Evolutionary conservation across 2,329 filamentous ascomycete species (phyloP).

Genomic region (Claviceps citrina): DNA sequence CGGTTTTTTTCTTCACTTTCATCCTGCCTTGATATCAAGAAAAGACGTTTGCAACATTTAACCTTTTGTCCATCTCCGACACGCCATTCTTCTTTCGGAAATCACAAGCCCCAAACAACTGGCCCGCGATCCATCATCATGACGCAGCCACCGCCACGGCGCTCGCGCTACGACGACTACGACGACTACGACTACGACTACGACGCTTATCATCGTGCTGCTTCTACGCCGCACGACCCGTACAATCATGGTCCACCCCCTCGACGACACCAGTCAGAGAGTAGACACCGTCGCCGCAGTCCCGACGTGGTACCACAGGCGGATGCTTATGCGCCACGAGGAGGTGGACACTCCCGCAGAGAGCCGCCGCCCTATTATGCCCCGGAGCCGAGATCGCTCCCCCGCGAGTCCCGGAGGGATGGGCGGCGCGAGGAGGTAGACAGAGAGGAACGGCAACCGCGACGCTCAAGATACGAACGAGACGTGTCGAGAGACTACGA

Average conservation of each 20-base stretch:
- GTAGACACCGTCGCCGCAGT: constrained; percentile 8
- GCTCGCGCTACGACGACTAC: constrained; percentile 13
- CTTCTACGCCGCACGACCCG: neutral
- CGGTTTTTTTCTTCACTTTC: too few species aligned
- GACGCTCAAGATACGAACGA: neutral
- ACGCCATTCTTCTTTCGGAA: too few species aligned
- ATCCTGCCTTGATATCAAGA: too few species aligned
- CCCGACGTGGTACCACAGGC: constrained; percentile 6
- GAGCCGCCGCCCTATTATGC: constrained; percentile 5
- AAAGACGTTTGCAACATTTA: too few species aligned
- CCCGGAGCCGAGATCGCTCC: constrained; percentile 4
- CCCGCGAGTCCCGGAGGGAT: constrained; percentile 2
- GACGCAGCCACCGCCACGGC: constrained; percentile 11
- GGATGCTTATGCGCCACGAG: constrained; percentile 5
- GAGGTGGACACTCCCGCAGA: constrained; percentile 6
- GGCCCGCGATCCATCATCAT: too few species aligned
- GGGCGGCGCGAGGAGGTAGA: neutral
- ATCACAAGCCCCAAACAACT: too few species aligned
- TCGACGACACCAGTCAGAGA: constrained; percentile 12
- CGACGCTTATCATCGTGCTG: constrained; percentile 11
- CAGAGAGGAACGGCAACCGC: constrained; percentile 1
- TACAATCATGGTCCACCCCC: constrained; percentile 7
- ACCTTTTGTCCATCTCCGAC: too few species aligned
- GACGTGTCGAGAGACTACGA: neutral
- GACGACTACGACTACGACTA: constrained; percentile 14